Evolutionary conservation across 2,329 filamentous ascomycete species (phyloP).

Genomic region (Curvularia sp.): DNA sequence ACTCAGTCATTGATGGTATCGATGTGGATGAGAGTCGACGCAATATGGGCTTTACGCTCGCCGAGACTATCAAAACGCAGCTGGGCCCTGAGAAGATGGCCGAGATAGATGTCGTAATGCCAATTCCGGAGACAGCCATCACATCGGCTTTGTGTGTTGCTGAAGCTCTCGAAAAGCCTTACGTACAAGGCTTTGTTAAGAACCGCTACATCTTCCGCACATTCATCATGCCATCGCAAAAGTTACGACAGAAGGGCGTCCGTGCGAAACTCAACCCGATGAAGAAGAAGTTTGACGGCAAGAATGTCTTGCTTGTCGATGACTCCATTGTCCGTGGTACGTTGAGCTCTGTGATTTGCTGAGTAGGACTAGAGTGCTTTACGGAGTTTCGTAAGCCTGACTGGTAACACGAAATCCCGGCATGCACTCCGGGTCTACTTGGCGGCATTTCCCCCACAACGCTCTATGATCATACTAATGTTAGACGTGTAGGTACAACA

Average conservation of each 20-base stretch:
- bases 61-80: slow-evolving; percentile 71
- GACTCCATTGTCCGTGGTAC: slow-evolving; percentile 91
- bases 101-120: slow-evolving; percentile 84
- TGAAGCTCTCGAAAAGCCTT: slow-evolving; percentile 76
- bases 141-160: slow-evolving; percentile 80
- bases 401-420: no score
- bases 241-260: slow-evolving; percentile 81
- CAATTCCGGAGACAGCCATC: slow-evolving; percentile 83
- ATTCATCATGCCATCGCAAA: slow-evolving; percentile 86
- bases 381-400: no score
- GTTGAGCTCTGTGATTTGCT: no score
- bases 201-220: slow-evolving; percentile 89
- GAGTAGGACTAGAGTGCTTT: no score
- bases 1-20: slow-evolving; percentile 85
- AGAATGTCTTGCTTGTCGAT: slow-evolving; percentile 83
- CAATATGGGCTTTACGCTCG: slow-evolving; percentile 85
- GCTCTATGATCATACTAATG: no score
- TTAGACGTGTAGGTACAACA: no score
- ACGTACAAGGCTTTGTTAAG: slow-evolving; percentile 84
- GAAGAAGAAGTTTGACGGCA: slow-evolving; percentile 80
- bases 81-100: slow-evolving; percentile 73
- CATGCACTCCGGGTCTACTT: no score
- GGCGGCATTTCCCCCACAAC: no score
- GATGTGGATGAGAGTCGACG: slow-evolving; percentile 83
- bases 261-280: slow-evolving; percentile 90